phyloP scores from a whole-genome alignment of 2,329 filamentous ascomycete genomes.

The Sordariomycetes sp. region DNA sequence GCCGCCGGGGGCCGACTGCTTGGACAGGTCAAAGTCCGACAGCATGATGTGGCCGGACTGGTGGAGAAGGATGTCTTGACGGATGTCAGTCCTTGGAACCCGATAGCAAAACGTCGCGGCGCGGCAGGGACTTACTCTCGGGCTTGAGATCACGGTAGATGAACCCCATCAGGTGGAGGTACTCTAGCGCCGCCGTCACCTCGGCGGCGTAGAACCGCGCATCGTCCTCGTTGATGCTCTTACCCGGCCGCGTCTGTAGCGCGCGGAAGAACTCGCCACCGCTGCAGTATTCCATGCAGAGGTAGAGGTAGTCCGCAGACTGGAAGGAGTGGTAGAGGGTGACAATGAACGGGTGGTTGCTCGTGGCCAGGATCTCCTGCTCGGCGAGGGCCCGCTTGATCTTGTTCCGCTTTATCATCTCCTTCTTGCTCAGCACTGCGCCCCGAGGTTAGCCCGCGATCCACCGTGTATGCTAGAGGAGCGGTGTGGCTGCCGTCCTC shows the following conservation, averaged over 20 bases:
- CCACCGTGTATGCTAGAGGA: neutral
- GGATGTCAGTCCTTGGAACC: neutral
- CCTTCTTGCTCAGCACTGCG: conserved; percentile 93
- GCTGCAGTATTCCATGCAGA: conserved; percentile 99
- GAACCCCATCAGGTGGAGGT: conserved; percentile 97
- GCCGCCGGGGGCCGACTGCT: conserved; percentile 91
- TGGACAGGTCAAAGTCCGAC: conserved; percentile 95
- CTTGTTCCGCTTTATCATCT: conserved; percentile 99
- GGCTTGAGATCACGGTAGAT: conserved; percentile 97
- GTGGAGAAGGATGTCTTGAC: conserved; percentile 80
- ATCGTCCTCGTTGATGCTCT: conserved; percentile 94
- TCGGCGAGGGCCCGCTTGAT: conserved; percentile 97
- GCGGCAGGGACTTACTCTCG: conserved; percentile 59
- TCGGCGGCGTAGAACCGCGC: conserved; percentile 95
- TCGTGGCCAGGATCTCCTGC: conserved; percentile 94
- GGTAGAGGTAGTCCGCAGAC: conserved; percentile 93
- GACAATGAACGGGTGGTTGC: conserved; percentile 98
- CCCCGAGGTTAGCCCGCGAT: conserved; percentile 19
- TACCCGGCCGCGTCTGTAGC: conserved; percentile 88
- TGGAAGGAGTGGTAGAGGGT: conserved; percentile 98
- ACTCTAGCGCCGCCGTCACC: conserved; percentile 91
- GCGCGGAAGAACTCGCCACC: conserved; percentile 97
- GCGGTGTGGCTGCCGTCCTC: neutral
- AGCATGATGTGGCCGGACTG: conserved; percentile 99
- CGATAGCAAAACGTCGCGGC: conserved; percentile 6